These are phyloP conservation scores for Paspalum notatum DNA, from an alignment of 176 grass and related monocot species.

Conservation along the genomic window DNA sequence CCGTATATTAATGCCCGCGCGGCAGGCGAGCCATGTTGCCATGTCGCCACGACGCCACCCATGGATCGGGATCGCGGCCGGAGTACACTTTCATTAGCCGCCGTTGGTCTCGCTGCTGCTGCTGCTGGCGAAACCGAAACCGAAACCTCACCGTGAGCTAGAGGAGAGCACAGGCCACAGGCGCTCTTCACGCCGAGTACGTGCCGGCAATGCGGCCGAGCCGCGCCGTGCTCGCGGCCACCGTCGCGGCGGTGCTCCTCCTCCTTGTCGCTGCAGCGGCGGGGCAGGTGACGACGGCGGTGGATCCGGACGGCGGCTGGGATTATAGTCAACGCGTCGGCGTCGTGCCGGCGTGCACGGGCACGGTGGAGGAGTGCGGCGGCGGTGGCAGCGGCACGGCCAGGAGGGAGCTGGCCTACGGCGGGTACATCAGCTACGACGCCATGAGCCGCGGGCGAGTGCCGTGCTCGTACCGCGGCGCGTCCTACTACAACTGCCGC, in stretches of 20 bases:
- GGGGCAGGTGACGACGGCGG: neutral
- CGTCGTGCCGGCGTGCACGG: neutral
- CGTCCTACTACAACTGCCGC: slow-evolving; percentile 69
- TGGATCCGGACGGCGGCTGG: slow-evolving; percentile 4
- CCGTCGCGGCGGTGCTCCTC: neutral
- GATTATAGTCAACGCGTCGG: neutral
- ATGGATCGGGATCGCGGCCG: slow-evolving; percentile 26
- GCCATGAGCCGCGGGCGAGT: slow-evolving; percentile 46
- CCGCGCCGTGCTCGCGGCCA: neutral
- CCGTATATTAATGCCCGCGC: slow-evolving; percentile 40
- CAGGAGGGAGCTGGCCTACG: slow-evolving; percentile 25
- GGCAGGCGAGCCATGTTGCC: slow-evolving; percentile 37
- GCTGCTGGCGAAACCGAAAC: no score
- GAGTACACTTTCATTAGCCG: neutral
- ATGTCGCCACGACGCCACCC: neutral
- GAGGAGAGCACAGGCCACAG: no score
- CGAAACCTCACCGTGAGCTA: neutral
- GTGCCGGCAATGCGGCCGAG: neutral
- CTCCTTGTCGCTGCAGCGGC: neutral
- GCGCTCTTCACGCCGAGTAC: no score
- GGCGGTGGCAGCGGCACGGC: neutral
- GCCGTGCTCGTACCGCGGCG: slow-evolving; percentile 53
- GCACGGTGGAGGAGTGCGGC: slow-evolving; percentile 37
- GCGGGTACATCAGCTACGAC: slow-evolving; percentile 54
- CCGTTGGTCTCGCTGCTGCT: neutral